Base-by-base conservation (phyloP, 805 yeast genomes). In the Metschnikowia dekortorum region DNA sequence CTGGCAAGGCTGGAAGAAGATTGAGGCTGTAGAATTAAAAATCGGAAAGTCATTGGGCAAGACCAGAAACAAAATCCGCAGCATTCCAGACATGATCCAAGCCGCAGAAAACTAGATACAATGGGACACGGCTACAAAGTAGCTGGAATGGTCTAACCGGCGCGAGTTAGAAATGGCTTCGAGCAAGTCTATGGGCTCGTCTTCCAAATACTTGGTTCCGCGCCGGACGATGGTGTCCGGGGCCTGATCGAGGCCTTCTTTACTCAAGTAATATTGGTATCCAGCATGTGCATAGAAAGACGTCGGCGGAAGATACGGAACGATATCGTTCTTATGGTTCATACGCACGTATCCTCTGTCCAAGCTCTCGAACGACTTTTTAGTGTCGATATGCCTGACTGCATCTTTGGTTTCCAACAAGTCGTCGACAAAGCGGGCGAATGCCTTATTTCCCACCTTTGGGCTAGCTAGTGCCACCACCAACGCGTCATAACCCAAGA, bases 1-100 rank as follows among this genome's bases (percentile, higher is more conserved):
- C 13, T 89, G 96, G 96, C 57, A 71, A 0, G 82, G 82, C 48
- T 89, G 96, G 96, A 54, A 62, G 46, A 69, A 62, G 35, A 71
- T 89, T 32, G 81, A 88, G 57, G 57, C 63, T 2, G 68, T 64
- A 33, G 96, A 89, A 61, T 47, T 69, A 29, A 56, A 61, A 30
- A 61, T 62, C 7, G 96, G 96, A 3, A 43, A 58, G 26, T 53
- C 53, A 18, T 35, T 48, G 7, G 84, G 82, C 5, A 86, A 83
- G 59, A 61, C 78, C 2, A 75, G 90, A 48, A 78, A 74, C 52
- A 89, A 89, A 66, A 64, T 86, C 34, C 67, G 75, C 14, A 61
- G 71, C 43, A 63, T 67, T 8, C 65, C 69, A 0, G 75, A 78
- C 30, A 82, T 87, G 86, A 55, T 85, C 8, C 30, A 39, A n/a